Evolutionary conservation across 108 stramenopile genomes (phyloP), one percentile per base, ranked within the genome.

Genomic region (Cyclostephanos invisitatus): DNA sequence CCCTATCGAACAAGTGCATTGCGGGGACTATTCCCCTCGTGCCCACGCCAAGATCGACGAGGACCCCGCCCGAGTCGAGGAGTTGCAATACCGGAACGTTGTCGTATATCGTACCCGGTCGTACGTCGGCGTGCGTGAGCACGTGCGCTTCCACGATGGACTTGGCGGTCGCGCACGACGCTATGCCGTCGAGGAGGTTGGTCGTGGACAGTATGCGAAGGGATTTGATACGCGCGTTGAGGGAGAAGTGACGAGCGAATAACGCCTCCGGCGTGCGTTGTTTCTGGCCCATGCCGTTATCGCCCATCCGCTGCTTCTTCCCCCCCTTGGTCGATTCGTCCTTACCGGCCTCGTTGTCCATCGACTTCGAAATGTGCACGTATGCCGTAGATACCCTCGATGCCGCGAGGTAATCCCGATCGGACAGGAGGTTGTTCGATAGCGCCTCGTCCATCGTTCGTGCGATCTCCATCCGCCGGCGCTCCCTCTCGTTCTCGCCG

Each of bases 331-430:
- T 54, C 2, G 67, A 44, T 55, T 72, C 70, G 15, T 27, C 25
- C 36, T 62, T 44, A 7, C 63, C 70, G 18, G 65, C 64, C 35
- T 81, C 74, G 22, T 73, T 79, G 55, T 89, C 85, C 32, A 90
- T 83, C n/a, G 93, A 88, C 73, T 95, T 95, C 60, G 88, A 89
- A 69, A 93, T 92, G 73, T 96, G 95, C 8, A 96, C 92, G 66
- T 92, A 96, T 44, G 85, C 92, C 15, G 82, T 74, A 54, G 49
- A 70, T 18, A 86, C 66, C 15, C 66, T 69, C 37, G 77, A 69
- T 54, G 88, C 89, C 29, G 83, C 73, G 18, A 73, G 66, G 70
- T 88, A 92, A 36, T 70, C 57, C 20, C 62, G 48, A 28, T 86
- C 82, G 36, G 73, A 55, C 15, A 79, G 70, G 55, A 86, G 75